Percentiles rank a stretch among this genome's conserved stretches.
These are phyloP conservation scores for Priceomyces melissophilus DNA, from an alignment of 805 yeast species.

Conservation along the genomic window DNA sequence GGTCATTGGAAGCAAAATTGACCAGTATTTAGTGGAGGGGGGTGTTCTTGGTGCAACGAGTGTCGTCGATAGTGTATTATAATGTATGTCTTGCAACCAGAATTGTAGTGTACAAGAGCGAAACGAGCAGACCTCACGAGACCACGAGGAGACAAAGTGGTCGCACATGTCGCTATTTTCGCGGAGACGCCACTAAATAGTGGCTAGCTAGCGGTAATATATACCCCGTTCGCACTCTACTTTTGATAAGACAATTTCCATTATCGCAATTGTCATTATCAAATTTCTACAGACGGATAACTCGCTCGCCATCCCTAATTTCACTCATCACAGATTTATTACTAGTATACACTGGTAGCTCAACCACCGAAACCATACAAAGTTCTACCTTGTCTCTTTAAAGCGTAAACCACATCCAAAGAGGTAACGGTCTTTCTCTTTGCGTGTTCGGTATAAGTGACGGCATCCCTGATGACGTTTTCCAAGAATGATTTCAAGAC, in stretches of 20 bases:
- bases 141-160: no score
- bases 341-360: constrained; percentile 18
- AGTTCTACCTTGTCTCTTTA: constrained; percentile 99
- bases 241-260: no score
- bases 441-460: constrained; percentile 99
- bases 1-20: constrained; percentile 17
- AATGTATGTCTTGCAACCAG: constrained; percentile 23
- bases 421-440: constrained; percentile 99
- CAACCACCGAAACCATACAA: constrained; percentile 99
- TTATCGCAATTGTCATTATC: no score
- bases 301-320: no score
- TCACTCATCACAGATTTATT: not conserved
- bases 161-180: no score
- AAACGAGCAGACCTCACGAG: no score
- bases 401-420: constrained; percentile 96
- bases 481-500: constrained; percentile 94
- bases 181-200: no score
- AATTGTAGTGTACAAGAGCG: constrained; percentile 9
- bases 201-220: no score
- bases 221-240: no score
- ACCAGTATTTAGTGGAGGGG: constrained; percentile 18
- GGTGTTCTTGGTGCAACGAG: constrained; percentile 17
- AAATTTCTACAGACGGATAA: no score
- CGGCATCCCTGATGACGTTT: constrained; percentile 98
- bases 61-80: constrained; percentile 12